Evolutionary conservation across 805 yeast species (phyloP).

Genomic region (Ogataea paraovalis): DNA sequence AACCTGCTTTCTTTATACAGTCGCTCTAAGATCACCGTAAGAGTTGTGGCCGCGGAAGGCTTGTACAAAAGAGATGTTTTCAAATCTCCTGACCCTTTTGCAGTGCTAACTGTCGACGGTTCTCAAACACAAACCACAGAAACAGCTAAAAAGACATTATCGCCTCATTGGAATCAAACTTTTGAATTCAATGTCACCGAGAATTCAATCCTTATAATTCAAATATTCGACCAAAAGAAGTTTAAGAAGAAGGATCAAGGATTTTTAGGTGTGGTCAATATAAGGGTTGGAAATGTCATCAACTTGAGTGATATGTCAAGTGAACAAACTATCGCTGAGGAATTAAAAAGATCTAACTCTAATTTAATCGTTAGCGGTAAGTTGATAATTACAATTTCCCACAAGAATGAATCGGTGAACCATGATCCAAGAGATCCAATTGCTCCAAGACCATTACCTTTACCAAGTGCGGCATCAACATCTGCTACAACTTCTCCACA

Average conservation of each 20-base stretch:
- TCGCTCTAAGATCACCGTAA: slow-evolving; percentile 48
- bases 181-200: slow-evolving; percentile 75
- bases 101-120: slow-evolving; percentile 96
- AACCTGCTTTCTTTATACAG: background rate
- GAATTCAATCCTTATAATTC: slow-evolving; percentile 82
- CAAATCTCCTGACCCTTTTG: slow-evolving; percentile 96
- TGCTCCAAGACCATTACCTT: slow-evolving; percentile 5
- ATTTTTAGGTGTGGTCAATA: slow-evolving; percentile 91
- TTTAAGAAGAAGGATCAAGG: slow-evolving; percentile 99
- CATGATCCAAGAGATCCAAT: slow-evolving; percentile 29
- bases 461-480: slow-evolving; percentile 7
- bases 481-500: slow-evolving; percentile 9
- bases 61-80: slow-evolving; percentile 93
- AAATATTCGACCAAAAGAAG: slow-evolving; percentile 95
- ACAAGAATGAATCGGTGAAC: slow-evolving; percentile 24
- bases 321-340: slow-evolving; percentile 90
- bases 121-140: slow-evolving; percentile 93
- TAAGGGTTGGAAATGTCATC: slow-evolving; percentile 83
- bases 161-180: slow-evolving; percentile 97
- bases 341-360: slow-evolving; percentile 87
- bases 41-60: slow-evolving; percentile 93
- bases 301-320: slow-evolving; percentile 48
- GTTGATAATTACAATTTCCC: slow-evolving; percentile 71
- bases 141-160: slow-evolving; percentile 87
- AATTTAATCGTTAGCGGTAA: slow-evolving; percentile 91